Evolutionary conservation across 164 flowering plant species (phyloP).

Genomic region (Brasenia schreberi): DNA sequence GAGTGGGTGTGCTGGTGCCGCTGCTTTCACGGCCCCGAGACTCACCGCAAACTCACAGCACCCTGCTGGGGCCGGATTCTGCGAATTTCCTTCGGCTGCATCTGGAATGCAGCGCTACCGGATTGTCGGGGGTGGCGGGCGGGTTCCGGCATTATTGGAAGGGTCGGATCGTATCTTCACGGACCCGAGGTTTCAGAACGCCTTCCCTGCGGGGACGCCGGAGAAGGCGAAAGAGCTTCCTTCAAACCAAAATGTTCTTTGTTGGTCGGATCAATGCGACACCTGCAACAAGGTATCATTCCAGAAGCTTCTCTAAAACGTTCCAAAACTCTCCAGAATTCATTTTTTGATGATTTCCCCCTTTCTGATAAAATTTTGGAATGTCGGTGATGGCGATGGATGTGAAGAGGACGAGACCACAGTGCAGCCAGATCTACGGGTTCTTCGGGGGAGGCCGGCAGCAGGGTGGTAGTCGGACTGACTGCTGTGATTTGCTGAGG

Average conservation of each 20-base stretch:
- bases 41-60: neutral
- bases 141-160: neutral
- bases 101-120: neutral
- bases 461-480: neutral
- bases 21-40: neutral
- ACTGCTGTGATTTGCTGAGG: constrained; percentile 6
- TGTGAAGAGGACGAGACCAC: constrained; percentile 4
- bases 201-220: neutral
- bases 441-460: constrained; percentile 3
- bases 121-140: neutral
- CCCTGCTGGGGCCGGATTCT: neutral
- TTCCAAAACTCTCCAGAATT: neutral
- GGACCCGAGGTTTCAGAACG: constrained; percentile 5
- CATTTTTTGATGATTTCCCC: neutral
- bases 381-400: neutral
- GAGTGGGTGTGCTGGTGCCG: neutral
- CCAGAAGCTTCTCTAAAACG: neutral
- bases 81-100: neutral
- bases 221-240: constrained; percentile 15
- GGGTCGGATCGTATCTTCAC: constrained; percentile 1
- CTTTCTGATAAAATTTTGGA: neutral
- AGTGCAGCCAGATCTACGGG: constrained; percentile 8
- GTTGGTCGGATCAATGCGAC: constrained; percentile 8
- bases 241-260: constrained; percentile 13
- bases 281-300: constrained; percentile 8